A percentile compares a stretch with the other conserved stretches of the same genome.
Conservation (phyloP, 352 stramenopile genomes). For the Phytophthora meadii region DNA sequence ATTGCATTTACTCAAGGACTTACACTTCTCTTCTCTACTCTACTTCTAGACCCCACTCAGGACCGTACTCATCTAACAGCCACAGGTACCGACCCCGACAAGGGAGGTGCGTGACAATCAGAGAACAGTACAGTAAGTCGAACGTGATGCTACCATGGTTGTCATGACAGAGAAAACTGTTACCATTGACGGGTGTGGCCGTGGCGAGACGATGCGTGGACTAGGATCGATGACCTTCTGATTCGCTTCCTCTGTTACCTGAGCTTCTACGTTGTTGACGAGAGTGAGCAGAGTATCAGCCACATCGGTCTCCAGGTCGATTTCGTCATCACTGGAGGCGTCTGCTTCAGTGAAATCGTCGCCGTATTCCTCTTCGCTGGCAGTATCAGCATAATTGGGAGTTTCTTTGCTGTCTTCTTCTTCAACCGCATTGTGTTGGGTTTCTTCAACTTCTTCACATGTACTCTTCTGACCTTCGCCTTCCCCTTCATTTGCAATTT, state of each 20-base stretch:
- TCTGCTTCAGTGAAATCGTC: constrained; percentile 11
- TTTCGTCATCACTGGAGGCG: neutral
- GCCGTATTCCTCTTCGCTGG: constrained; percentile 2
- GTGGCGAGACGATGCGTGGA: constrained; percentile 22
- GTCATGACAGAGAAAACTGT: neutral
- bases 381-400: neutral
- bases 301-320: constrained; percentile 45
- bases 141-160: no score
- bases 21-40: no score
- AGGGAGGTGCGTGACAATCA: no score
- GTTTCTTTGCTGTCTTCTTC: constrained; percentile 4
- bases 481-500: constrained; percentile 1
- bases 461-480: neutral
- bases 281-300: constrained; percentile 58
- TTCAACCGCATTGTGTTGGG: neutral
- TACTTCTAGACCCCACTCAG: no score
- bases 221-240: constrained; percentile 5
- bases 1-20: no score
- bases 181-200: constrained; percentile 26
- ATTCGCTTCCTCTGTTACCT: constrained; percentile 12
- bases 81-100: no score
- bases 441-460: neutral
- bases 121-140: neutral
- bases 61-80: no score
- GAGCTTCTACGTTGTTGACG: constrained; percentile 37